A percentile compares a stretch with the other conserved stretches of the same genome.
phyloP scores from a whole-genome alignment of 805 yeast genomes.

The Tetrapisispora taiwanensis region DNA sequence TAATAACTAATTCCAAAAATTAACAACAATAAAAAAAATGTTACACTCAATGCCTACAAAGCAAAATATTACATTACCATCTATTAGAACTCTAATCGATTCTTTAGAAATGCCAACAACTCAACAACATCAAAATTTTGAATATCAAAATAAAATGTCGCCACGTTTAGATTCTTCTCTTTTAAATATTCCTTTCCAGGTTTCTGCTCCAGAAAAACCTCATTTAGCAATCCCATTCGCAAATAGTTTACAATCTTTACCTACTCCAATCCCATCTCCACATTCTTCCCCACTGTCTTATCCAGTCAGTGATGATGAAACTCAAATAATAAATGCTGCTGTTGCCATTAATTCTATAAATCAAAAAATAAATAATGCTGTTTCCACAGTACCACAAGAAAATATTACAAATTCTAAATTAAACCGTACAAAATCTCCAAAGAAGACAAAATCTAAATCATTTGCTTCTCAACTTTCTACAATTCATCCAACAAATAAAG shows the following conservation, averaged over 20 bases:
- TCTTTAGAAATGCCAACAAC: not conserved
- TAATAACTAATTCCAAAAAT: too few relatives aligned
- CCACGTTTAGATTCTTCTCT: not conserved
- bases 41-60: not conserved
- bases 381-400: not conserved
- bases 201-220: not conserved
- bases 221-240: not conserved
- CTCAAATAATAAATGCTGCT: conserved; percentile 3
- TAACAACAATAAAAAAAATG: not conserved
- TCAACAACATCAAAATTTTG: not conserved
- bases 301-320: not conserved
- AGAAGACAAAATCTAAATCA: not conserved
- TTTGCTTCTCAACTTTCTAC: not conserved
- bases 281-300: conserved; percentile 1
- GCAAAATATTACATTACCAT: conserved; percentile 1
- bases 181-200: not conserved
- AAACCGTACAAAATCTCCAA: not conserved
- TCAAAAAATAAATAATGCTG: not conserved
- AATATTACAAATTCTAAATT: not conserved
- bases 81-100: conserved; percentile 1
- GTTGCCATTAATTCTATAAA: conserved; percentile 3
- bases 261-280: conserved; percentile 4
- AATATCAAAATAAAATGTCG: not conserved
- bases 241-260: not conserved
- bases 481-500: not conserved